phyloP scores from a whole-genome alignment of 352 stramenopile species.

The Globisporangium recalcitrans region DNA sequence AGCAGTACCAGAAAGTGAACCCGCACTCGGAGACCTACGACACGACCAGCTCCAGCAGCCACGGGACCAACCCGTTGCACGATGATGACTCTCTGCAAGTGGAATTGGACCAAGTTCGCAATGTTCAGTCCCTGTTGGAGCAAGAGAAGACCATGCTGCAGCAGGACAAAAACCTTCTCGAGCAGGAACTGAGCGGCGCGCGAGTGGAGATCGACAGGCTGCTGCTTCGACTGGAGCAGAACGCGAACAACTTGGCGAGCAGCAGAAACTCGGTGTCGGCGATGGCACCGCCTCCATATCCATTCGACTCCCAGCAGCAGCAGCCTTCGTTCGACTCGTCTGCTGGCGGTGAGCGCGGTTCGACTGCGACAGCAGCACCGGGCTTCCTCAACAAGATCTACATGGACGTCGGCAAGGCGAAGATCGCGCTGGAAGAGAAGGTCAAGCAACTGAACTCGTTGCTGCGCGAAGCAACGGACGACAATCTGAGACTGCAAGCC shows the following conservation, averaged over 20 bases:
- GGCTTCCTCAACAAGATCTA: conserved; percentile 82
- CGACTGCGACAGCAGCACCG: conserved; percentile 16
- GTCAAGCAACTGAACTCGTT: conserved; percentile 51
- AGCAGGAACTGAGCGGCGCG: conserved; percentile 33
- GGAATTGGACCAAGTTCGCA: conserved; percentile 40
- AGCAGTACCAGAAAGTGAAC: conserved; percentile 29
- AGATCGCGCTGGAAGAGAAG: conserved; percentile 63
- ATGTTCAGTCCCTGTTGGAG: conserved; percentile 18
- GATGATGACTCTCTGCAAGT: conserved; percentile 12
- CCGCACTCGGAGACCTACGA: conserved; percentile 34
- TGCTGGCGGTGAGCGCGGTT: conserved; percentile 7
- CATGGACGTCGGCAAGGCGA: conserved; percentile 74
- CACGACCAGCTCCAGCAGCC: conserved; percentile 42
- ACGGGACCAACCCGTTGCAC: background rate
- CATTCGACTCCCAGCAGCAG: conserved; percentile 3
- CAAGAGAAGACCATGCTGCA: conserved; percentile 24
- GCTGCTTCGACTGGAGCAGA: conserved; percentile 24
- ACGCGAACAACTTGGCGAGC: conserved; percentile 1
- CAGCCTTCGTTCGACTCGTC: conserved; percentile 5
- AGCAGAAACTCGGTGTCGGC: background rate
- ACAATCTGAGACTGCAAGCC: conserved; percentile 41
- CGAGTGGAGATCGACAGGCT: conserved; percentile 33
- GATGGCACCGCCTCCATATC: conserved; percentile 7
- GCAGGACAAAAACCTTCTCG: conserved; percentile 24
- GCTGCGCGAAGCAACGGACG: conserved; percentile 36